phyloP scores from a whole-genome alignment of 805 yeast species.

The Kodamaea sagamina region DNA sequence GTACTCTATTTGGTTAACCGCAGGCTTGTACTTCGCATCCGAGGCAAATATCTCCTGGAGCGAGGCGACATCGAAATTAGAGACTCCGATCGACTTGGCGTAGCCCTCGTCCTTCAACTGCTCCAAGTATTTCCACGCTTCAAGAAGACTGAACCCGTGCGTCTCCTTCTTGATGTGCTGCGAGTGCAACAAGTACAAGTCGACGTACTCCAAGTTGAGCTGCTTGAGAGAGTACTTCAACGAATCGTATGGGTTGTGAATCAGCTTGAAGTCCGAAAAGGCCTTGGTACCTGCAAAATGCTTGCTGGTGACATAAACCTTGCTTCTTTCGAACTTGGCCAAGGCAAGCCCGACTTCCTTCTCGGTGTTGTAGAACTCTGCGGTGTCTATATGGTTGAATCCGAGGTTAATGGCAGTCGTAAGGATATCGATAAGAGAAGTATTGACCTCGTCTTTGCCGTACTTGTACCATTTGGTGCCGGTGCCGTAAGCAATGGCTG shows the following conservation, averaged over 20 bases:
- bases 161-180: conserved; percentile 37
- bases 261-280: background rate
- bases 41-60: conserved; percentile 71
- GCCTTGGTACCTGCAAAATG: conserved; percentile 32
- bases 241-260: conserved; percentile 40
- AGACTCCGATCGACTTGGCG: conserved; percentile 77
- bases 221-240: conserved; percentile 40
- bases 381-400: conserved; percentile 64
- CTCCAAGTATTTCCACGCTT: conserved; percentile 76
- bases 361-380: conserved; percentile 64
- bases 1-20: conserved; percentile 83
- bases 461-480: conserved; percentile 44
- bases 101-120: conserved; percentile 60
- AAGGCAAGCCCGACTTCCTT: conserved; percentile 53
- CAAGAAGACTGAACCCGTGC: conserved; percentile 39
- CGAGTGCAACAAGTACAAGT: conserved; percentile 52
- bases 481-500: conserved; percentile 48
- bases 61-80: conserved; percentile 71
- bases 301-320: conserved; percentile 62
- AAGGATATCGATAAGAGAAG: conserved; percentile 46
- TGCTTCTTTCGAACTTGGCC: conserved; percentile 41
- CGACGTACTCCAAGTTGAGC: conserved; percentile 48
- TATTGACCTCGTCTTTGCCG: conserved; percentile 26
- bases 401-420: conserved; percentile 52
- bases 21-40: conserved; percentile 64